Conservation (phyloP, 495 filamentous ascomycete species). For the Trichocladium antarcticum region DNA sequence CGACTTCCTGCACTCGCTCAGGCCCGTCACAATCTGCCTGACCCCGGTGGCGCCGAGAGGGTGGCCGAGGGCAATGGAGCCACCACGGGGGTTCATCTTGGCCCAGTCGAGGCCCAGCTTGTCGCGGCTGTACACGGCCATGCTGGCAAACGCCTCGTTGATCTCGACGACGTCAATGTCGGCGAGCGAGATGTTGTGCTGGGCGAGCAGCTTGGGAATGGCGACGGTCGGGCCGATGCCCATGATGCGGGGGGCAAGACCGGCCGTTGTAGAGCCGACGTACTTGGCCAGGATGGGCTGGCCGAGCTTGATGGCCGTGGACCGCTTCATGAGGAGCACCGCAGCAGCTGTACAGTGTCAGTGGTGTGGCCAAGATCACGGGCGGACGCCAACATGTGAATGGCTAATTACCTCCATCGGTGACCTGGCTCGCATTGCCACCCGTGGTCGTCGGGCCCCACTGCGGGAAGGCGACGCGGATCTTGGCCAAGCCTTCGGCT, state of each 20-base stretch:
- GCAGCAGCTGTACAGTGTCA: constrained; percentile 51
- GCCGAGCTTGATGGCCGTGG: constrained; percentile 72
- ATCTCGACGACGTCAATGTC: constrained; percentile 88
- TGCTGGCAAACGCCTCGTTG: constrained; percentile 95
- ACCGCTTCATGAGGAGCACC: constrained; percentile 86
- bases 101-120: constrained; percentile 62
- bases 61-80: constrained; percentile 69
- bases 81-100: constrained; percentile 85
- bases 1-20: constrained; percentile 65
- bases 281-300: constrained; percentile 93
- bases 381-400: neutral
- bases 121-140: constrained; percentile 88
- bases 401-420: constrained; percentile 54
- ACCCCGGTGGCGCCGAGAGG: constrained; percentile 73
- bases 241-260: constrained; percentile 88
- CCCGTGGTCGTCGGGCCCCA: constrained; percentile 83
- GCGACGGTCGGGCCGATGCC: constrained; percentile 90
- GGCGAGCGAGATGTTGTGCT: constrained; percentile 65
- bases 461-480: constrained; percentile 80
- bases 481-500: constrained; percentile 66
- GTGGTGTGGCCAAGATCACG: neutral
- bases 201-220: constrained; percentile 82
- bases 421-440: constrained; percentile 93
- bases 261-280: constrained; percentile 80
- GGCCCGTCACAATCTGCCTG: constrained; percentile 70